Conservation (phyloP, 768 basidiomycete genomes). For the Hortiboletus campestris region DNA sequence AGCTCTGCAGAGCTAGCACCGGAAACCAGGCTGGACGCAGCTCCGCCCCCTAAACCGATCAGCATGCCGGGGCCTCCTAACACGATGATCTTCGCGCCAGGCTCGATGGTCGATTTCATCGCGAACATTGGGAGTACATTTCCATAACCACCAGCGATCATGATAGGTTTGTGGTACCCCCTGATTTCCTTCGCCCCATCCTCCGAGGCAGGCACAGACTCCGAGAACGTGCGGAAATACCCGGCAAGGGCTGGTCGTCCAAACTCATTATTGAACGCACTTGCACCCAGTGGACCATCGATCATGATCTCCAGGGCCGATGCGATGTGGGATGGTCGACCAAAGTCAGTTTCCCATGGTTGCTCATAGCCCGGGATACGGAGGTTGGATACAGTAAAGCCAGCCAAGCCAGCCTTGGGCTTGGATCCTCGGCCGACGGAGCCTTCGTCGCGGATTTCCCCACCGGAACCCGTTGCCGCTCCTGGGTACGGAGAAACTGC, state of each 20-base stretch:
- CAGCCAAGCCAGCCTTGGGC: conserved; percentile 92
- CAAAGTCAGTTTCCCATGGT: conserved; percentile 96
- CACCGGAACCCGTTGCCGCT: conserved; percentile 98
- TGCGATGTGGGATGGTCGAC: conserved; percentile 86
- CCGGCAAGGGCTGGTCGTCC: conserved; percentile 90
- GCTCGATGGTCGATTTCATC: conserved; percentile 69
- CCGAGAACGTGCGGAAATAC: conserved; percentile 93
- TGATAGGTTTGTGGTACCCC: conserved; percentile 99
- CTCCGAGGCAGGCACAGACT: conserved; percentile 58
- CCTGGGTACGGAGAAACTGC: conserved; percentile 98
- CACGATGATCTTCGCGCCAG: conserved; percentile 87
- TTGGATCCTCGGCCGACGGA: conserved; percentile 93
- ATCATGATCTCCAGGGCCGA: conserved; percentile 96
- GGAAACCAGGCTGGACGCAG: conserved; percentile 90
- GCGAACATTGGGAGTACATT: conserved; percentile 87
- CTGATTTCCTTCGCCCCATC: conserved; percentile 63
- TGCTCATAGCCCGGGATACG: conserved; percentile 88
- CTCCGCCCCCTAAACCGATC: conserved; percentile 96
- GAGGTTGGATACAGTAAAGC: conserved; percentile 93
- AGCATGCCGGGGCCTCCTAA: conserved; percentile 95
- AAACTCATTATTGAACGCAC: conserved; percentile 98
- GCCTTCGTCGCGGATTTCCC: conserved; percentile 98
- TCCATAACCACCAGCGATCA: conserved; percentile 97
- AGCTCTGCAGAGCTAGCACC: conserved; percentile 89
- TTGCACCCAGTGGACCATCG: conserved; percentile 91